Percentiles rank a stretch among this genome's conserved stretches.
Conservation (phyloP, 2,329 filamentous ascomycete species). For the Botrytis aclada region DNA sequence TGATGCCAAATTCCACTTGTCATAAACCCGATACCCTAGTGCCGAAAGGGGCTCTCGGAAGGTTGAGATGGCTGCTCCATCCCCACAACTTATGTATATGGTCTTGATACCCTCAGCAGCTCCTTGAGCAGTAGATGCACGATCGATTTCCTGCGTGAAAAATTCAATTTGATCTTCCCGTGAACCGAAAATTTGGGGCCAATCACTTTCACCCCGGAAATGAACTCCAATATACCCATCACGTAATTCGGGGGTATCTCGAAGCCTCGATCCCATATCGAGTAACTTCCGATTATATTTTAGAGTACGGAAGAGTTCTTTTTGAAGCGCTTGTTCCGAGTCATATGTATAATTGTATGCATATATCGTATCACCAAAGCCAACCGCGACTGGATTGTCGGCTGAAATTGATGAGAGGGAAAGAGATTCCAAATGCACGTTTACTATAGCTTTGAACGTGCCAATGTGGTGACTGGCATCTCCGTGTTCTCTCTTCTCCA, state of each 20-base stretch:
- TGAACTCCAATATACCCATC: constrained; percentile 30
- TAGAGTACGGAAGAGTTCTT: constrained; percentile 27
- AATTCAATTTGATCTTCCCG: constrained; percentile 24
- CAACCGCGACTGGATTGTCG: constrained; percentile 22
- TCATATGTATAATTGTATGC: constrained; percentile 28
- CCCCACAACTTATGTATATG: constrained; percentile 31
- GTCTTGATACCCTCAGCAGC: constrained; percentile 14
- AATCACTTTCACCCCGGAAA: constrained; percentile 30
- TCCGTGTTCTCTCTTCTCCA: constrained; percentile 11
- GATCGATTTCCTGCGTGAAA: constrained; percentile 24
- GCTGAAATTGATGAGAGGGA: constrained; percentile 17
- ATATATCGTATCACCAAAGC: constrained; percentile 27
- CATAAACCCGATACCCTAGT: constrained; percentile 25
- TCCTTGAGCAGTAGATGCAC: not conserved
- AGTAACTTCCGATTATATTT: constrained; percentile 25
- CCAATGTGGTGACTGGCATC: constrained; percentile 15
- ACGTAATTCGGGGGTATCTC: constrained; percentile 19
- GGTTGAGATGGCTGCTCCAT: constrained; percentile 22
- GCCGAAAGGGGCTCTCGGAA: constrained; percentile 24
- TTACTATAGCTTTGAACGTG: constrained; percentile 15
- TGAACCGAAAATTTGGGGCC: constrained; percentile 26
- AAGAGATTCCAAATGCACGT: not conserved
- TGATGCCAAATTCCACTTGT: constrained; percentile 24
- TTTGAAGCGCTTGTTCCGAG: constrained; percentile 26
- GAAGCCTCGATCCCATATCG: constrained; percentile 21